Base-by-base conservation (phyloP, 768 basidiomycete genomes). In the Mycena floridula region DNA sequence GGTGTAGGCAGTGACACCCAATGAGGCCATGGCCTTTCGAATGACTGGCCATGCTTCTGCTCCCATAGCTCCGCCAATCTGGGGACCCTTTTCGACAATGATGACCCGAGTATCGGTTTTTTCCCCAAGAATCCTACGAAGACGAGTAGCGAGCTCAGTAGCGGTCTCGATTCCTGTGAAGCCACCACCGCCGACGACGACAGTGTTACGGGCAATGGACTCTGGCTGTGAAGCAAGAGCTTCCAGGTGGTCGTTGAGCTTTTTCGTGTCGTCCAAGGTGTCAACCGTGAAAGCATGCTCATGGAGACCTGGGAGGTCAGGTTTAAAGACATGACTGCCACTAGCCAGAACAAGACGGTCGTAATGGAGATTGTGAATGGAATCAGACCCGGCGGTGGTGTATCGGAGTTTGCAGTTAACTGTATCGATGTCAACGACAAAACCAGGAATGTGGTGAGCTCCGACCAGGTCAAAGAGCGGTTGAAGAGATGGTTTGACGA, bases 141-240 rank as follows among this genome's bases (percentile, higher is more conserved):
- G 22, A 4, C 55, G 48, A 6, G 9, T 25, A 5, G 53, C 53
- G 49, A 57, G 52, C 37, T 57, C 55, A 5, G 51, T 25, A 3
- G 55, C 55, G 13, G 52, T 44, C 24, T 57, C 55, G 7, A 47
- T 47, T 16, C 55, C 55, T 5, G 55, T 57, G 28, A 57, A 53
- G 3, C 53, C 51, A 15, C 53, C 53, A 3, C 53, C 53, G n/a
- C 46, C 47, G 30, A 57, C 37, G 20, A 54, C 55, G 23, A 57
- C 37, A 2, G 55, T 57, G 42, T 57, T 57, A 18, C 55, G 51
- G 12, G 53, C 47, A 36, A 45, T 37, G 7, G 49, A 47, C 16
- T 48, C 43, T 4, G 55, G 51, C 23, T 52, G 24, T 0, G 35
- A 22, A 44, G 32, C 32, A 18, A 35, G 32, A 18, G 32, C 13